Conservation (phyloP, 352 stramenopile species). For the Globisporangium takayamanum region DNA sequence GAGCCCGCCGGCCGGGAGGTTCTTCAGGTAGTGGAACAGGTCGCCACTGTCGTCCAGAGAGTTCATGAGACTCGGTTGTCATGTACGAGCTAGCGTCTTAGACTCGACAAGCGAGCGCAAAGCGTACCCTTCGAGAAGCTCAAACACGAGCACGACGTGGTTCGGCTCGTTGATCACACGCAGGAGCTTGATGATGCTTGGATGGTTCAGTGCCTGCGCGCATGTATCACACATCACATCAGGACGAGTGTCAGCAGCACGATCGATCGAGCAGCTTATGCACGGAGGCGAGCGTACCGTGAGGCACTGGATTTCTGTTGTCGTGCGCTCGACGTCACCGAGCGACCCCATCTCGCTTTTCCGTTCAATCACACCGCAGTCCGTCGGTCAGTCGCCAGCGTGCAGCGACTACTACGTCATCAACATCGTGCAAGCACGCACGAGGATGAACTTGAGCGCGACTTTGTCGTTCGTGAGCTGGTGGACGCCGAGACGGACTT, state of each 20-base stretch:
- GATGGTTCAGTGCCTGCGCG: slow-evolving; percentile 68
- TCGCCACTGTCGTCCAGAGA: slow-evolving; percentile 39
- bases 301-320: slow-evolving; percentile 84
- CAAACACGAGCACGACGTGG: slow-evolving; percentile 84
- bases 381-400: neutral
- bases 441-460: slow-evolving; percentile 83
- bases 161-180: slow-evolving; percentile 82
- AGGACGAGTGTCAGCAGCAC: neutral
- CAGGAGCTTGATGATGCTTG: slow-evolving; percentile 85
- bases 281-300: slow-evolving; percentile 24
- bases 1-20: slow-evolving; percentile 36
- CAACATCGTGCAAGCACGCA: slow-evolving; percentile 9
- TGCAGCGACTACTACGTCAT: neutral
- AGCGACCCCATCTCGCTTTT: slow-evolving; percentile 87
- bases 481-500: slow-evolving; percentile 70
- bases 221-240: neutral
- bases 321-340: slow-evolving; percentile 80
- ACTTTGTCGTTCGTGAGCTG: slow-evolving; percentile 84
- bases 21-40: slow-evolving; percentile 81
- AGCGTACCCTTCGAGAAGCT: slow-evolving; percentile 72
- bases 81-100: neutral
- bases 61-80: neutral
- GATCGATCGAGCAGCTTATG: neutral
- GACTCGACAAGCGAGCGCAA: neutral
- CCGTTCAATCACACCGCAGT: slow-evolving; percentile 5